A percentile compares a stretch with the other conserved stretches of the same genome.
These are phyloP conservation scores for Rutstroemia sydowiana DNA, from an alignment of 2,329 filamentous ascomycete genomes.

Conservation along the genomic window DNA sequence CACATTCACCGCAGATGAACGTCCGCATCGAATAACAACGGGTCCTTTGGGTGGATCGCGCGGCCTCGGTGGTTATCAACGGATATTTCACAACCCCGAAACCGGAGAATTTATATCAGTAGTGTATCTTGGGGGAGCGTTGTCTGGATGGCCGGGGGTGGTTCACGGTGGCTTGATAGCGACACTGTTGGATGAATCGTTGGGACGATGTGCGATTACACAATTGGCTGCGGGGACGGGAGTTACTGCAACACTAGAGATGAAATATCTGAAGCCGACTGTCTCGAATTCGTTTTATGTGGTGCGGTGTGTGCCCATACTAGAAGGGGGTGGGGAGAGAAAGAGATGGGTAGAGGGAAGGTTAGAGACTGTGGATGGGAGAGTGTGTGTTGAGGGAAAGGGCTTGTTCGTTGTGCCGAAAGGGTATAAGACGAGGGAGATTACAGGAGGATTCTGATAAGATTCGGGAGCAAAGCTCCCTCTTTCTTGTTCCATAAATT, in stretches of 20 bases:
- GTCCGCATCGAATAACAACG: slow-evolving; percentile 32
- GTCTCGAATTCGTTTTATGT: slow-evolving; percentile 70
- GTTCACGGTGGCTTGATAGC: slow-evolving; percentile 86
- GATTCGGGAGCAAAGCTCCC: too few species aligned
- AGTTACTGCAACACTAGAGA: slow-evolving; percentile 77
- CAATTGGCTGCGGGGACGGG: slow-evolving; percentile 80
- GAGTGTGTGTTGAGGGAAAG: slow-evolving; percentile 49
- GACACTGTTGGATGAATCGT: slow-evolving; percentile 85
- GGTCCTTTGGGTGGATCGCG: slow-evolving; percentile 37
- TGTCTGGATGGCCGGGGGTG: slow-evolving; percentile 87
- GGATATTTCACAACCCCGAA: slow-evolving; percentile 54
- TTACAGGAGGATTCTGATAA: slow-evolving; percentile 14
- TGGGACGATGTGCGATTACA: slow-evolving; percentile 81
- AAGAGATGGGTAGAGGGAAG: slow-evolving; percentile 89
- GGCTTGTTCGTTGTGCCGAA: slow-evolving; percentile 53
- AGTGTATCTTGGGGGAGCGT: slow-evolving; percentile 68
- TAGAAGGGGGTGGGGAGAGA: slow-evolving; percentile 72
- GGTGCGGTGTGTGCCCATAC: slow-evolving; percentile 68
- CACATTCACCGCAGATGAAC: slow-evolving; percentile 17
- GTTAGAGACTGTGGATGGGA: slow-evolving; percentile 47
- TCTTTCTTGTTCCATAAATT: too few species aligned
- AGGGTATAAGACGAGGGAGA: slow-evolving; percentile 22
- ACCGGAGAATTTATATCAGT: slow-evolving; percentile 54
- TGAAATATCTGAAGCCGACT: slow-evolving; percentile 77
- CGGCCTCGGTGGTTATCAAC: slow-evolving; percentile 45